Conservation (phyloP, 768 basidiomycete species). For the Tephrocybe sp. region DNA sequence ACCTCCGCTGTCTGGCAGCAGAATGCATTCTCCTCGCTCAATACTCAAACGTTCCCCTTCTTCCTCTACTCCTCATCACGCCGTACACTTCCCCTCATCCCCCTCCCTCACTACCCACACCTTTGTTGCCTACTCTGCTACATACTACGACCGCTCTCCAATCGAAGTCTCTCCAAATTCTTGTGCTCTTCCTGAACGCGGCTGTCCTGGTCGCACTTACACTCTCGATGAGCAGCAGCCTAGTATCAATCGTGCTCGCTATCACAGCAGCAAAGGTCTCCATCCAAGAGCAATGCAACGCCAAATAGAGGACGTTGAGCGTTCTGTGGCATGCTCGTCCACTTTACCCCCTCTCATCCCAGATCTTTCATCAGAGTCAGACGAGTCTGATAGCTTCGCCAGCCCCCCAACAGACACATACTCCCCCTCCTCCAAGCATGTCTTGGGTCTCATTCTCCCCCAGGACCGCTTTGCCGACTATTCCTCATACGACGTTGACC, state of each 20-base stretch:
- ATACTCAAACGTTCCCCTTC: slow-evolving; percentile 52
- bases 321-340: slow-evolving; percentile 16
- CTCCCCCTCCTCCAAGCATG: slow-evolving; percentile 10
- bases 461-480: slow-evolving; percentile 12
- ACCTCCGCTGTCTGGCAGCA: slow-evolving; percentile 8
- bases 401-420: slow-evolving; percentile 29
- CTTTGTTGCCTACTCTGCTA: slow-evolving; percentile 50
- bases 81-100: slow-evolving; percentile 53
- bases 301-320: slow-evolving; percentile 13
- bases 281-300: slow-evolving; percentile 37
- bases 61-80: slow-evolving; percentile 27
- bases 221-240: slow-evolving; percentile 36
- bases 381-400: slow-evolving; percentile 58
- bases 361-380: slow-evolving; percentile 61
- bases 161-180: slow-evolving; percentile 70
- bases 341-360: slow-evolving; percentile 50
- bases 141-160: slow-evolving; percentile 77
- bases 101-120: slow-evolving; percentile 45
- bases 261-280: slow-evolving; percentile 33
- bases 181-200: slow-evolving; percentile 77
- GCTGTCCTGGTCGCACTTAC: slow-evolving; percentile 73
- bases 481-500: slow-evolving; percentile 14
- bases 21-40: slow-evolving; percentile 44
- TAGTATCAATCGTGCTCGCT: slow-evolving; percentile 15
- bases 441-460: slow-evolving; percentile 28